Evolutionary conservation across 495 filamentous ascomycete species (phyloP).

Genomic region (Trichocladium antarcticum): DNA sequence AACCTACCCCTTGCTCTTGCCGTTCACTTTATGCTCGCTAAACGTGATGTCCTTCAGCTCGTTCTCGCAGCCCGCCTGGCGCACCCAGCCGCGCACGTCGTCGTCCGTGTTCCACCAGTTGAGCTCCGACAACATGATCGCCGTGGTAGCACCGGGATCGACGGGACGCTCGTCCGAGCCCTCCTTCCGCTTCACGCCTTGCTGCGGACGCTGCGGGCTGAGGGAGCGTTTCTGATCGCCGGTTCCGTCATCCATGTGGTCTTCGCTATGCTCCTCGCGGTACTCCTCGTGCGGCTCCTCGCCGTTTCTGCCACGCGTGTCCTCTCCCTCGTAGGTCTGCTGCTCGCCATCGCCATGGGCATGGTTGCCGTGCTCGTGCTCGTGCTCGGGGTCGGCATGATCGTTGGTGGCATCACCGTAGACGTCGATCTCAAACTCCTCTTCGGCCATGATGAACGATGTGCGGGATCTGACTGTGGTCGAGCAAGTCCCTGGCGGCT

Average conservation of each 20-base stretch:
- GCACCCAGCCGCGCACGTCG: conserved; percentile 81
- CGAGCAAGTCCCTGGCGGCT: background rate
- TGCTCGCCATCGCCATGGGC: conserved; percentile 76
- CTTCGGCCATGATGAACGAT: conserved; percentile 45
- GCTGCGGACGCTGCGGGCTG: conserved; percentile 38
- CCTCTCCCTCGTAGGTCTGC: conserved; percentile 35
- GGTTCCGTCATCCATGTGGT: conserved; percentile 31
- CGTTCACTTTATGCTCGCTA: conserved; percentile 96
- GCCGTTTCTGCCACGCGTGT: conserved; percentile 38
- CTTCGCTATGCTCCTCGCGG: conserved; percentile 20
- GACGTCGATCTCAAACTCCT: conserved; percentile 98
- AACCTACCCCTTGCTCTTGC: conserved; percentile 89
- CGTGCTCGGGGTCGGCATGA: conserved; percentile 27
- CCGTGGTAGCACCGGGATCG: conserved; percentile 72
- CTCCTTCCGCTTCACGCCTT: conserved; percentile 69
- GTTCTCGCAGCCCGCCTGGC: conserved; percentile 60
- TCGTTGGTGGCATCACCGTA: conserved; percentile 67
- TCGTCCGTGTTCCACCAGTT: conserved; percentile 97
- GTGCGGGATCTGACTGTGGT: background rate
- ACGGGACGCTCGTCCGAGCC: conserved; percentile 61
- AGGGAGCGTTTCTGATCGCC: conserved; percentile 26
- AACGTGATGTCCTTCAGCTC: conserved; percentile 91
- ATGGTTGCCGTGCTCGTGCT: conserved; percentile 35
- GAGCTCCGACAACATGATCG: conserved; percentile 75
- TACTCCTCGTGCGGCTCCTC: conserved; percentile 28